Evolutionary conservation across 2,329 filamentous ascomycete species (phyloP).

Genomic region (Epicoccum nigrum): DNA sequence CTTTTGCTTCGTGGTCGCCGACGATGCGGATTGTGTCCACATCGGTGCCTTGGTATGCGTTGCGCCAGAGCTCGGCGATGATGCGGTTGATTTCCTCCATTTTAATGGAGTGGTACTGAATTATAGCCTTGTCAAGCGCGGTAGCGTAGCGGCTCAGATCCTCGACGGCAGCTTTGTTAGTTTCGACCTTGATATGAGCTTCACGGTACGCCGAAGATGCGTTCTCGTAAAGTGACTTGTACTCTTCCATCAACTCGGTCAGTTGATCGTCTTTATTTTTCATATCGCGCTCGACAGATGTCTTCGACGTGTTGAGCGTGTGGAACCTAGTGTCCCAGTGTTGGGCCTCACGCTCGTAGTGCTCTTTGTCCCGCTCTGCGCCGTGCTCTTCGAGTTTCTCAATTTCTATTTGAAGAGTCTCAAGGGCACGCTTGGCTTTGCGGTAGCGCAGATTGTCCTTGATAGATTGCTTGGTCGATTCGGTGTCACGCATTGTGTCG

Average conservation of each 20-base stretch:
- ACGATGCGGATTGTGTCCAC: slow-evolving; percentile 96
- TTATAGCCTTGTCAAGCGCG: slow-evolving; percentile 93
- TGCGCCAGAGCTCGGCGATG: slow-evolving; percentile 94
- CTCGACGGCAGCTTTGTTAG: slow-evolving; percentile 90
- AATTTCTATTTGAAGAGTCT: slow-evolving; percentile 73
- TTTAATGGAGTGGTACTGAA: slow-evolving; percentile 94
- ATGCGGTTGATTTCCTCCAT: slow-evolving; percentile 99
- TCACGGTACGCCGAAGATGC: slow-evolving; percentile 82
- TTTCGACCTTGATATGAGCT: slow-evolving; percentile 85
- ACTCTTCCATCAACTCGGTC: slow-evolving; percentile 74
- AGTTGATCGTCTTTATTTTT: slow-evolving; percentile 86
- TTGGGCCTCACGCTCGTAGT: slow-evolving; percentile 72
- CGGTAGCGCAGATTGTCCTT: slow-evolving; percentile 87
- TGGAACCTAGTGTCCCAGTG: slow-evolving; percentile 71
- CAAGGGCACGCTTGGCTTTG: slow-evolving; percentile 71
- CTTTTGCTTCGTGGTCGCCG: slow-evolving; percentile 81
- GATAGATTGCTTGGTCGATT: slow-evolving; percentile 85
- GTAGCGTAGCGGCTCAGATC: slow-evolving; percentile 82
- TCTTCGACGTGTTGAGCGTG: slow-evolving; percentile 72
- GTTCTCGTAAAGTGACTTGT: slow-evolving; percentile 84
- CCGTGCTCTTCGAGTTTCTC: slow-evolving; percentile 76
- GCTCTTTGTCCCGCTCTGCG: slow-evolving; percentile 80
- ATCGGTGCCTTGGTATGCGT: slow-evolving; percentile 95
- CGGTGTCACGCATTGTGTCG: slow-evolving; percentile 77
- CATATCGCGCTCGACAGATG: slow-evolving; percentile 76